Conservation (phyloP, 148 eudicot genomes). For the Drosera capensis region DNA sequence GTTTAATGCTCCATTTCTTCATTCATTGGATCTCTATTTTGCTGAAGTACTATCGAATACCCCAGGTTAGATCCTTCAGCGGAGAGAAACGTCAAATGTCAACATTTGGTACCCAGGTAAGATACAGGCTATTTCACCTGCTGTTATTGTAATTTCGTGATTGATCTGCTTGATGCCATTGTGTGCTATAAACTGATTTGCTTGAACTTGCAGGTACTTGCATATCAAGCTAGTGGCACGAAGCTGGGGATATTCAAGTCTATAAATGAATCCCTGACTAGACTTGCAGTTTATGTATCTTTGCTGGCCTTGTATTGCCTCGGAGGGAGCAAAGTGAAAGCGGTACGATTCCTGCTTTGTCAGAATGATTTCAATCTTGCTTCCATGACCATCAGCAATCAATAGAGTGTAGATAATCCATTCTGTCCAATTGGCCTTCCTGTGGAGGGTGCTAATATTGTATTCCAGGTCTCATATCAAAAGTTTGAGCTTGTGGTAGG, state of each 20-base stretch:
- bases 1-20: neutral
- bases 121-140: neutral
- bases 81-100: slow-evolving; percentile 97
- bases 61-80: slow-evolving; percentile 89
- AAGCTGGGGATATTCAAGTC: slow-evolving; percentile 82
- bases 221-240: slow-evolving; percentile 68
- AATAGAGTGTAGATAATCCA: too few relatives aligned
- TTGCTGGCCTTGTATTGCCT: slow-evolving; percentile 77
- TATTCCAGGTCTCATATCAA: neutral
- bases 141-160: neutral
- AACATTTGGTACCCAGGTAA: slow-evolving; percentile 78
- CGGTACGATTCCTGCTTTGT: slow-evolving; percentile 37
- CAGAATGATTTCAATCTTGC: slow-evolving; percentile 1
- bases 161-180: neutral
- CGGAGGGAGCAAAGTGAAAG: slow-evolving; percentile 88
- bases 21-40: slow-evolving; percentile 4
- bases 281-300: slow-evolving; percentile 82
- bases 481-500: too few relatives aligned
- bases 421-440: too few relatives aligned
- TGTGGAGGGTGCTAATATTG: too few relatives aligned
- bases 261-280: slow-evolving; percentile 74
- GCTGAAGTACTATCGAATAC: slow-evolving; percentile 9
- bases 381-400: neutral
- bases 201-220: slow-evolving; percentile 44
- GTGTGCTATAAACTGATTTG: neutral